A percentile compares a stretch with the other conserved stretches of the same genome.
Conservation (phyloP, 2,329 filamentous ascomycete genomes). For the Exutisphaerella laricina region DNA sequence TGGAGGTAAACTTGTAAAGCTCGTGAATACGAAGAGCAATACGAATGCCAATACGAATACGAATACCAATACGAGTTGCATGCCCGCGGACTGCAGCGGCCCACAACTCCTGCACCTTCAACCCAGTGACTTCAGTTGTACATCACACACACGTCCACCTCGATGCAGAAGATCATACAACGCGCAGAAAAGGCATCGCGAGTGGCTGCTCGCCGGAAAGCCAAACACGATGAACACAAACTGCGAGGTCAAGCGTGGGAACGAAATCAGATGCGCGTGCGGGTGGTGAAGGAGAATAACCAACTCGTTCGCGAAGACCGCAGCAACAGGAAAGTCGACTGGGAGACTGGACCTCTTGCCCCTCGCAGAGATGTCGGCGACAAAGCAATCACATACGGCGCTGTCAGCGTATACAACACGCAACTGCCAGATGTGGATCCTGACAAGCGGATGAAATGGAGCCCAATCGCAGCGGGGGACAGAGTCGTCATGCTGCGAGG, state of each 20-base stretch:
- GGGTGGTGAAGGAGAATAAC: conserved; percentile 23
- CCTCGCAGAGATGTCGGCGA: conserved; percentile 67
- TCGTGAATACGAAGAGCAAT: no score
- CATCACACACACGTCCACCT: conserved; percentile 6
- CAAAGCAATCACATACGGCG: conserved; percentile 54
- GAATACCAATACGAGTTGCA: no score
- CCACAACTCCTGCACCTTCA: no score
- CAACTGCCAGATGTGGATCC: conserved; percentile 26
- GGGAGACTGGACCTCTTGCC: conserved; percentile 69
- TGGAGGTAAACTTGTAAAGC: no score
- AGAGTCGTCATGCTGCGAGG: conserved; percentile 77
- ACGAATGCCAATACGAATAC: no score
- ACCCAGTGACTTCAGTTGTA: no score
- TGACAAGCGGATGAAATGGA: conserved; percentile 23
- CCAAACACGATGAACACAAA: conserved; percentile 7
- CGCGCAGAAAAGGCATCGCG: conserved; percentile 13
- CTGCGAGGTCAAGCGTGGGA: conserved; percentile 29
- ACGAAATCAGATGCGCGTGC: conserved; percentile 24
- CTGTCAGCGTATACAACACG: conserved; percentile 28
- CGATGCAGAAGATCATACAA: conserved; percentile 18
- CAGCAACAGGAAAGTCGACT: conserved; percentile 64
- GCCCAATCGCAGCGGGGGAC: conserved; percentile 53
- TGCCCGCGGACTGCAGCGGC: no score
- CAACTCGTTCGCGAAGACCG: conserved; percentile 45
- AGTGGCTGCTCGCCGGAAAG: conserved; percentile 8